A percentile compares a stretch with the other conserved stretches of the same genome.
Evolutionary conservation across 2,329 filamentous ascomycete genomes (phyloP).

Genomic region (Aureobasidium sp.): DNA sequence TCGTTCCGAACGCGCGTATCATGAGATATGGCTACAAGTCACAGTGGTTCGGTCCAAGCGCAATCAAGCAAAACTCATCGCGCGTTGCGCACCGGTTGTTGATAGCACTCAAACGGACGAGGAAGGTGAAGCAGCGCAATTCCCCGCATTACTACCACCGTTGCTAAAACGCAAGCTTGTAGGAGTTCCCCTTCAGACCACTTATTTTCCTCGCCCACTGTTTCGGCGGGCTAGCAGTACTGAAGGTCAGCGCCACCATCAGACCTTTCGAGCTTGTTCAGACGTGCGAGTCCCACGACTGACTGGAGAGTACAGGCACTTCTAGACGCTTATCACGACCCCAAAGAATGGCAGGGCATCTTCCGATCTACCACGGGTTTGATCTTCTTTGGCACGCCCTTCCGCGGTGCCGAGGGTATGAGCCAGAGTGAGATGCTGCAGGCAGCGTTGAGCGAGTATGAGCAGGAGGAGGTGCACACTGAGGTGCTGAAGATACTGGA

Average conservation of each 20-base stretch:
- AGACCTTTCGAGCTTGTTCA: background rate
- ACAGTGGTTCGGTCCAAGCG: background rate
- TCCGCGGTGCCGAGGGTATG: slow-evolving; percentile 5
- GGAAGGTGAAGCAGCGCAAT: background rate
- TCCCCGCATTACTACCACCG: background rate
- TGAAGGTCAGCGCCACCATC: background rate
- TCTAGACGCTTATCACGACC: background rate
- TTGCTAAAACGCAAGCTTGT: background rate
- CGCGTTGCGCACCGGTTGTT: background rate
- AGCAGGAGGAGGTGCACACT: background rate
- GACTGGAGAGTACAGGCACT: background rate
- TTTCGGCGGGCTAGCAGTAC: background rate
- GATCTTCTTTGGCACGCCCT: slow-evolving; percentile 1
- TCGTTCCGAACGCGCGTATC: background rate
- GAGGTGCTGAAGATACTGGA: background rate
- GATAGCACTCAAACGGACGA: background rate
- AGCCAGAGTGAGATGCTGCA: slow-evolving; percentile 3
- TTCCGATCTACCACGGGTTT: background rate
- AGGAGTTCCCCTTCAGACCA: background rate
- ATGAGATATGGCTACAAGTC: background rate
- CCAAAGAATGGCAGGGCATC: background rate
- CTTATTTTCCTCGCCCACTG: background rate
- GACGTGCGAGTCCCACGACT: background rate
- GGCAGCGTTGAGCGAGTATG: background rate
- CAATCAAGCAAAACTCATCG: background rate